Conservation (phyloP, 1,284 basidiomycete species). For the Meripilus lineatus region DNA sequence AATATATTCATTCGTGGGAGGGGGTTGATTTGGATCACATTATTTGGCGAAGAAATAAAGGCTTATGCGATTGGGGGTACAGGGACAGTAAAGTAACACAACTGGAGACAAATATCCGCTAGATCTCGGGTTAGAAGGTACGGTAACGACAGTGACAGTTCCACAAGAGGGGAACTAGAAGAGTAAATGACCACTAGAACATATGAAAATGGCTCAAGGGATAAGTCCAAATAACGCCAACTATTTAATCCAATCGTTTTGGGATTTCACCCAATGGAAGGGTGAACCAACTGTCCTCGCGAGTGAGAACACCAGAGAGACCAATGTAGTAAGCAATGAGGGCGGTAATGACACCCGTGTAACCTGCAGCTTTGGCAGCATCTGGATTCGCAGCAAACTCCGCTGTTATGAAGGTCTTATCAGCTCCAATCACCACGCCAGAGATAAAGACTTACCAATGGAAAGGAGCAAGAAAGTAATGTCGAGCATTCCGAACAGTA, state of each 20-base stretch:
- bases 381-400: conserved; percentile 14
- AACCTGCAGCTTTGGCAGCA: conserved; percentile 64
- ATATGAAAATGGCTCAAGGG: neutral
- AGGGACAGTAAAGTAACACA: no score
- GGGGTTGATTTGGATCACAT: no score
- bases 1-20: no score
- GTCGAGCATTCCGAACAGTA: conserved; percentile 72
- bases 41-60: no score
- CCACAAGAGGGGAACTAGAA: no score
- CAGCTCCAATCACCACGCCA: no score
- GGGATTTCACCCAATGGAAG: conserved; percentile 45
- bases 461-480: conserved; percentile 59
- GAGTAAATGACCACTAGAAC: no score
- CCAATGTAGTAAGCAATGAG: conserved; percentile 67
- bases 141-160: no score
- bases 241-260: neutral
- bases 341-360: conserved; percentile 64
- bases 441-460: conserved; percentile 33
- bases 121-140: no score
- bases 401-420: no score
- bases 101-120: no score
- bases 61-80: no score
- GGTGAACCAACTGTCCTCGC: conserved; percentile 42
- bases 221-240: neutral
- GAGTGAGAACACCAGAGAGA: conserved; percentile 55